Evolutionary conservation across 2,329 filamentous ascomycete species (phyloP).

Genomic region (Sclerotinia subarctica): DNA sequence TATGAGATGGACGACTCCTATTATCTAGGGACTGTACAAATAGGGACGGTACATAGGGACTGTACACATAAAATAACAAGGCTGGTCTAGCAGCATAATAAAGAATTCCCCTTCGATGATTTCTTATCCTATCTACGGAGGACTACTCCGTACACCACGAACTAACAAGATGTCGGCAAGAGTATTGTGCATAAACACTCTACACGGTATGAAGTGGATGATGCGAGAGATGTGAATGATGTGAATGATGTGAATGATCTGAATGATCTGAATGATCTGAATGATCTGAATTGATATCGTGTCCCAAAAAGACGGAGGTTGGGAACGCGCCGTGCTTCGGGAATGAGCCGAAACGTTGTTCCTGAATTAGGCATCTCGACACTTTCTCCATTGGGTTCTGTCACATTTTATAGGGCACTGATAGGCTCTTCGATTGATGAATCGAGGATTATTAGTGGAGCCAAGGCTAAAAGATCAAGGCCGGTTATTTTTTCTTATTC

Average conservation of each 20-base stretch:
- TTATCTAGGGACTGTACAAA: too few relatives aligned
- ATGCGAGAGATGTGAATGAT: too few relatives aligned
- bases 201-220: background rate
- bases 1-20: background rate
- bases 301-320: conserved; percentile 8
- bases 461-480: background rate
- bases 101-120: background rate
- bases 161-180: too few relatives aligned
- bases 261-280: too few relatives aligned
- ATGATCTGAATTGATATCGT: background rate
- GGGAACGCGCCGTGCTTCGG: conserved; percentile 1
- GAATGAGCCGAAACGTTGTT: background rate
- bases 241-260: too few relatives aligned
- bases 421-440: background rate
- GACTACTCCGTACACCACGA: background rate
- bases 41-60: too few relatives aligned
- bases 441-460: background rate
- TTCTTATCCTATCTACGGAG: background rate
- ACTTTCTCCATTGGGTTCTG: background rate
- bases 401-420: background rate
- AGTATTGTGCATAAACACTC: too few relatives aligned
- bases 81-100: background rate
- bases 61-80: background rate
- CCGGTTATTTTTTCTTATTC: too few relatives aligned
- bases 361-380: background rate